Evolutionary conservation across 345 rosid genomes (phyloP).

Genomic region (Arabidopsis arenosa): DNA sequence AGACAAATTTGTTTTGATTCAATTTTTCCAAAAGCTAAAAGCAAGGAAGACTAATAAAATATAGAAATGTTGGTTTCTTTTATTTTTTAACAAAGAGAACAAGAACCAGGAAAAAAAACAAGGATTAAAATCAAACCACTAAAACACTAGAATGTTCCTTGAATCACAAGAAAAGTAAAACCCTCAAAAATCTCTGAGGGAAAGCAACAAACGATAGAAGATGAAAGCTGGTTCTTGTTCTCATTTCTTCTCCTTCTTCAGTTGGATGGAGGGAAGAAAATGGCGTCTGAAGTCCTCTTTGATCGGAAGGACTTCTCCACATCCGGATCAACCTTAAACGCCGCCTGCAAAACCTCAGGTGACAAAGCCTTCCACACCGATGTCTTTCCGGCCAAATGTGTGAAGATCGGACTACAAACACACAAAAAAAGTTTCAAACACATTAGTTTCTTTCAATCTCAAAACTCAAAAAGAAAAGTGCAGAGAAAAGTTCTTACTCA

Average conservation of each 20-base stretch:
- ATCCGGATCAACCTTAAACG: slow-evolving; percentile 67
- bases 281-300: slow-evolving; percentile 68
- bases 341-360: slow-evolving; percentile 75
- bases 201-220: not conserved
- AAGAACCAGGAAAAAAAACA: slow-evolving; percentile 19
- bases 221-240: slow-evolving; percentile 27
- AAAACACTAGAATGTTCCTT: not conserved
- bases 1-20: not conserved
- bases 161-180: slow-evolving; percentile 16
- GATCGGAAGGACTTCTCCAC: slow-evolving; percentile 67
- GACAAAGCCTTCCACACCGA: slow-evolving; percentile 82
- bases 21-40: not conserved
- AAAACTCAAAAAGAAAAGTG: not conserved
- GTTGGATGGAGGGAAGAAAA: slow-evolving; percentile 86
- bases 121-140: not conserved
- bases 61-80: not conserved
- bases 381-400: slow-evolving; percentile 87
- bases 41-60: not conserved
- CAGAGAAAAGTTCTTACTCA: slow-evolving; percentile 54
- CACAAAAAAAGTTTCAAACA: not conserved
- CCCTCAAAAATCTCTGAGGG: not conserved
- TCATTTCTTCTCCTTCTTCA: slow-evolving; percentile 30
- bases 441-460: not conserved
- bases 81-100: slow-evolving; percentile 20
- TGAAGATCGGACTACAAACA: slow-evolving; percentile 78